Evolutionary conservation across 805 yeast genomes (phyloP).

Genomic region (Candida ovalis): DNA sequence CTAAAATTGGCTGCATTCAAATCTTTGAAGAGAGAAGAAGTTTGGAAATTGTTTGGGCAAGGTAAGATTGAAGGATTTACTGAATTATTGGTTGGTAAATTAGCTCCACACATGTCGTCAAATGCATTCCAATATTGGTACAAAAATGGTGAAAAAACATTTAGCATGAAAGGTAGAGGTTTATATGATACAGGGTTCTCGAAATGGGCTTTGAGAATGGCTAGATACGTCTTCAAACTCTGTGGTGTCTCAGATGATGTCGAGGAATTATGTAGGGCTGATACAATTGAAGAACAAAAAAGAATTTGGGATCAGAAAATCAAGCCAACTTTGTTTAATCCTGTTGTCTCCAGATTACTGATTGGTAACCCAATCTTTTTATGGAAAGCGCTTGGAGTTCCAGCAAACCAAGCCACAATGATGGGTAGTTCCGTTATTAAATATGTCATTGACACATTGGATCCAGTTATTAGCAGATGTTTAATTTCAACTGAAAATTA

Average conservation of each 20-base stretch:
- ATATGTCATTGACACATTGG: slow-evolving; percentile 73
- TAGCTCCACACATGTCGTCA: slow-evolving; percentile 71
- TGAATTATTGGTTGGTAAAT: slow-evolving; percentile 48
- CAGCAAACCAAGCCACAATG: slow-evolving; percentile 77
- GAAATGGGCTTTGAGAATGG: slow-evolving; percentile 77
- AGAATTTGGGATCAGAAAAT: slow-evolving; percentile 59
- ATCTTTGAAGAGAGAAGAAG: slow-evolving; percentile 49
- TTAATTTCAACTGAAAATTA: slow-evolving; percentile 69
- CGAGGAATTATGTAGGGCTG: slow-evolving; percentile 51
- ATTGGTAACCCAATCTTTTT: slow-evolving; percentile 82
- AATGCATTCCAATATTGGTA: slow-evolving; percentile 82
- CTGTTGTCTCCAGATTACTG: slow-evolving; percentile 59
- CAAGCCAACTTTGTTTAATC: slow-evolving; percentile 69
- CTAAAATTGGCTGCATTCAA: slow-evolving; percentile 71
- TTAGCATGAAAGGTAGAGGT: slow-evolving; percentile 53
- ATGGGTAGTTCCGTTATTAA: slow-evolving; percentile 69
- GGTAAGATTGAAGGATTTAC: slow-evolving; percentile 57
- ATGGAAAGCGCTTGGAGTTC: slow-evolving; percentile 91
- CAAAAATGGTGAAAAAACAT: slow-evolving; percentile 56
- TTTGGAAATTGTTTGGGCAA: slow-evolving; percentile 75
- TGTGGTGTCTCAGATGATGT: slow-evolving; percentile 52
- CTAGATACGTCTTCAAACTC: slow-evolving; percentile 53
- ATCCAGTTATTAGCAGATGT: slow-evolving; percentile 64
- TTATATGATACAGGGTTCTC: slow-evolving; percentile 80
- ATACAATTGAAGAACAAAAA: slow-evolving; percentile 58